Evolutionary conservation across 2,329 filamentous ascomycete species (phyloP).

Genomic region (Nothophoma quercina): DNA sequence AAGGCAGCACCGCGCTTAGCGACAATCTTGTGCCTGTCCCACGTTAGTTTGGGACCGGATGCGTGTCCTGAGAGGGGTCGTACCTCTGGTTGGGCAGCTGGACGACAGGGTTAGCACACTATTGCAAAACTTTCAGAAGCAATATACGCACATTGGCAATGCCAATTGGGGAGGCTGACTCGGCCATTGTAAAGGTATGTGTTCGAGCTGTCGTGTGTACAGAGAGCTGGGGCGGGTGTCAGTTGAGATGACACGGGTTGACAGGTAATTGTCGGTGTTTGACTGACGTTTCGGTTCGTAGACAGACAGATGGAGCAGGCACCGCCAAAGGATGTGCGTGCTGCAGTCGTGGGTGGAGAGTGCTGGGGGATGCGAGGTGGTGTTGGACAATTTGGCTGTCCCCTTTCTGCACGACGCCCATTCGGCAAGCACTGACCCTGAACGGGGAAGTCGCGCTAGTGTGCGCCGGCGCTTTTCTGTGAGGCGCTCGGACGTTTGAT

Average conservation of each 20-base stretch:
- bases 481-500: conserved; percentile 33
- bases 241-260: conserved; percentile 16
- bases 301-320: conserved; percentile 2
- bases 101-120: conserved; percentile 44
- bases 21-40: conserved; percentile 72
- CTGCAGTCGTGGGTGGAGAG: conserved; percentile 13
- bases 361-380: conserved; percentile 22
- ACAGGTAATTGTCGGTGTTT: not conserved
- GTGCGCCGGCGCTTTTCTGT: conserved; percentile 27
- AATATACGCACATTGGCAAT: conserved; percentile 72
- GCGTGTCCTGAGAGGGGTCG: conserved; percentile 34
- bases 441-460: conserved; percentile 45
- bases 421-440: conserved; percentile 50
- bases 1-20: conserved; percentile 92
- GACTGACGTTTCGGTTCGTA: conserved; percentile 11
- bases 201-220: conserved; percentile 29
- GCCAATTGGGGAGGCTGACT: conserved; percentile 72
- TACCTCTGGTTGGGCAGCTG: conserved; percentile 75
- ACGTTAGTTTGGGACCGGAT: conserved; percentile 41
- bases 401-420: conserved; percentile 50
- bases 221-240: conserved; percentile 31
- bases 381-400: conserved; percentile 47
- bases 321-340: conserved; percentile 9
- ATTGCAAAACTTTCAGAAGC: conserved; percentile 3
- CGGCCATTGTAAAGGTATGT: conserved; percentile 61